A percentile compares a stretch with the other conserved stretches of the same genome.
phyloP scores from a whole-genome alignment of 1,284 basidiomycete species.

The Dichomitus squalens region DNA sequence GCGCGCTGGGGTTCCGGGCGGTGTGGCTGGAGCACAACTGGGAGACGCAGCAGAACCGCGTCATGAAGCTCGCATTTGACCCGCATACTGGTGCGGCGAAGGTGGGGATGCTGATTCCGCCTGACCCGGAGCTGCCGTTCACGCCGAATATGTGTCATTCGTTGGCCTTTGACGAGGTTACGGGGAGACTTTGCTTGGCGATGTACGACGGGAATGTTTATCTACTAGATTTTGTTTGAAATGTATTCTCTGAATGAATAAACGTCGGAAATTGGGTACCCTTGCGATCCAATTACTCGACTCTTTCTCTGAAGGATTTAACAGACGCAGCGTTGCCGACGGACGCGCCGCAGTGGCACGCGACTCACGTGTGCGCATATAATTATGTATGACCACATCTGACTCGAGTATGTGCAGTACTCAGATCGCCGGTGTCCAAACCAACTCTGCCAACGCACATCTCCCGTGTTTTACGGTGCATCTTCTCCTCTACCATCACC shows the following conservation, averaged over 20 bases:
- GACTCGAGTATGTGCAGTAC: constrained; percentile 2
- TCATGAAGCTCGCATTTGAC: constrained; percentile 49
- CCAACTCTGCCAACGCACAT: neutral
- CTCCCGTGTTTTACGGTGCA: neutral
- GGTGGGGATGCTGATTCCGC: constrained; percentile 42
- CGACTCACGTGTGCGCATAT: constrained; percentile 7
- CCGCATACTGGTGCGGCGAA: constrained; percentile 17
- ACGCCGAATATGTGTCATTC: constrained; percentile 44
- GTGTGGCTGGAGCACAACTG: constrained; percentile 56
- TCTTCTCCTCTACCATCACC: neutral
- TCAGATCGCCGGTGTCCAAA: neutral
- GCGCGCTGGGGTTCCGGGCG: constrained; percentile 46
- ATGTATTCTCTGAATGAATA: neutral
- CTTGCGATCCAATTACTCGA: too few relatives aligned
- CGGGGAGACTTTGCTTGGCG: constrained; percentile 49
- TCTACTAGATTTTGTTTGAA: constrained; percentile 47
- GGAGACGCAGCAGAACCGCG: constrained; percentile 47
- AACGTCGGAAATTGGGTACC: neutral
- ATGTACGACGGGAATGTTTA: constrained; percentile 53
- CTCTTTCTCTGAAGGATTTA: too few relatives aligned
- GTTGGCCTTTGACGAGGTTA: constrained; percentile 53
- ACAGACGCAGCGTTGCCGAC: neutral
- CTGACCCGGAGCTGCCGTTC: constrained; percentile 49
- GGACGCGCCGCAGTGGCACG: neutral
- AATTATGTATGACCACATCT: constrained; percentile 7